Evolutionary conservation across 2,329 filamentous ascomycete species (phyloP), one percentile per base, ranked within the genome.

Genomic region (Epichloe gansuensis): DNA sequence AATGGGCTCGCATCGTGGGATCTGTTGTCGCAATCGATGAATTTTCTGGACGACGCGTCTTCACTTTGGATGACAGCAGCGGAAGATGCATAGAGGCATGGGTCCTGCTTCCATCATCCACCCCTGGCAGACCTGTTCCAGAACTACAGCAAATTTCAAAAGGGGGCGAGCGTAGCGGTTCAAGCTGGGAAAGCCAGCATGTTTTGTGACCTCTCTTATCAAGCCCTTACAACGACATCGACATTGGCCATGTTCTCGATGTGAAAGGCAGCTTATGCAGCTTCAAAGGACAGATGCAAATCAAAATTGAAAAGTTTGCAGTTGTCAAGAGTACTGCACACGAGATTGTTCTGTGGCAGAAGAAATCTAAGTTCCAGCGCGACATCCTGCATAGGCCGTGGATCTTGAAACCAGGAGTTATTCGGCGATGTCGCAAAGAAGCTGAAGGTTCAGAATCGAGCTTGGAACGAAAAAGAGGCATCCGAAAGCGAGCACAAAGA

Each of bases 1-100:
- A 82, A 75, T 91, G 83, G 79, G 78, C 87, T 51, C 82, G 83
- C 56, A 67, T 91, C 35, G 76, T 82, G 7, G 88, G 88, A 34
- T 67, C 89, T 8, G 75, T 91, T 23, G 82, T 90, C 52, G 79
- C 77, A 12, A 68, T 81, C 38, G 75, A 81, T 57, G 73, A 81
- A 23, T 76, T 71, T 52, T 56, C 61, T 38, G 67, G 67, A 38
- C 70, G 70, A 38, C 72, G 69, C 45, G 67, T 78, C 42, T 81
- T 76, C 59, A 82, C 75, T 2, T 64, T 86, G n/a, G 82, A 86
- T 59, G 82, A 86, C 64, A 79, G 81, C 63, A 83, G 78, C 57
- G 82, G 82, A 13, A 66, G 66, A 25, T 81, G 75, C 53, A 76
- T 85, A 23, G 76, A 83, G 39, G 67, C 63, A 21, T 50, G 59